Conservation (phyloP, 2,329 filamentous ascomycete species). For the Fusarium odoratissimum region DNA sequence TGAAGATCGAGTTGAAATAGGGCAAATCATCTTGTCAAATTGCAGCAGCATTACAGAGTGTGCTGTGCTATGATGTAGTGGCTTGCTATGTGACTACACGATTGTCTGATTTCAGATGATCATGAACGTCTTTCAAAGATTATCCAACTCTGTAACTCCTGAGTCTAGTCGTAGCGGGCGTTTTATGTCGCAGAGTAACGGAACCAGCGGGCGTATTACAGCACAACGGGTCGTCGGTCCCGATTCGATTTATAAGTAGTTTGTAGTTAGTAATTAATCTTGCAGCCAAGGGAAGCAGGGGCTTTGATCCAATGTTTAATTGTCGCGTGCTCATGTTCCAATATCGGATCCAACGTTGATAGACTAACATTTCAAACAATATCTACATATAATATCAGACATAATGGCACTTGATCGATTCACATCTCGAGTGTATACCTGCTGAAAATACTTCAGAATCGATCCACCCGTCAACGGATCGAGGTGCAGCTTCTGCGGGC, state of each 20-base stretch:
- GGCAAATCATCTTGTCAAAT: background rate
- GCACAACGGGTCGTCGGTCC: conserved; percentile 24
- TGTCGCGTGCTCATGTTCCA: conserved; percentile 36
- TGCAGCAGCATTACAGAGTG: background rate
- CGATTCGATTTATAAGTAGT: conserved; percentile 10
- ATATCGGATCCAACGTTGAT: conserved; percentile 1
- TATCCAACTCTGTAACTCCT: background rate
- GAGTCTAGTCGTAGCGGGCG: conserved; percentile 25
- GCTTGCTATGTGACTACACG: background rate
- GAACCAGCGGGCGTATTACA: conserved; percentile 33
- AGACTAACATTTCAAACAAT: background rate
- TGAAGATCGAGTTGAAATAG: conserved; percentile 8
- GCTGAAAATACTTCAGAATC: conserved; percentile 7
- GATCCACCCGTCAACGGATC: conserved; percentile 33
- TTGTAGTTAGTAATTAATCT: conserved; percentile 1
- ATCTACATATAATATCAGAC: background rate
- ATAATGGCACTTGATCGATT: background rate
- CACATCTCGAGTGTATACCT: background rate
- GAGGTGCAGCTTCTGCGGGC: conserved; percentile 44
- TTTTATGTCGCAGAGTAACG: conserved; percentile 25
- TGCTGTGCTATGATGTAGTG: background rate
- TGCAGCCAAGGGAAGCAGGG: conserved; percentile 7
- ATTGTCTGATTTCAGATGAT: conserved; percentile 1
- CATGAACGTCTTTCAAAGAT: background rate
- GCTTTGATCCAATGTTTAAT: conserved; percentile 19